phyloP scores from a whole-genome alignment of 2,329 filamentous ascomycete genomes.

The Corinectria fuckeliana region DNA sequence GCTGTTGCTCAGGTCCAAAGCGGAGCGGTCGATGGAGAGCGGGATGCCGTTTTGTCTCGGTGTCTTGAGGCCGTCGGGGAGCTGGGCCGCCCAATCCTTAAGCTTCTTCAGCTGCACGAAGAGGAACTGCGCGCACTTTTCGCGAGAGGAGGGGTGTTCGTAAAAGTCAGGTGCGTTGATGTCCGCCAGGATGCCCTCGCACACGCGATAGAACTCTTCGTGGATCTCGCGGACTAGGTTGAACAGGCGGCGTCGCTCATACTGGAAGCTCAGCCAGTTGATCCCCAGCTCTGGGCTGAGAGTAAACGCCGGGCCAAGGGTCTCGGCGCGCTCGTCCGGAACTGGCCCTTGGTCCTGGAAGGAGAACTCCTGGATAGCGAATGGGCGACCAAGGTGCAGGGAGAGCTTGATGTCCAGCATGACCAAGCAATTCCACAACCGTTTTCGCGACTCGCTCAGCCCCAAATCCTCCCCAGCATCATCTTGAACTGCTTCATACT shows the following conservation, averaged over 20 bases:
- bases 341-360: constrained; percentile 3
- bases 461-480: not conserved
- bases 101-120: constrained; percentile 41
- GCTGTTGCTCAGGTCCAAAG: constrained; percentile 40
- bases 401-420: constrained; percentile 29
- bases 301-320: constrained; percentile 26
- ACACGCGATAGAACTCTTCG: constrained; percentile 20
- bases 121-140: constrained; percentile 38
- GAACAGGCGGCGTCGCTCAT: constrained; percentile 29
- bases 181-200: constrained; percentile 24
- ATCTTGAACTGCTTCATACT: not conserved
- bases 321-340: constrained; percentile 19
- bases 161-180: constrained; percentile 30
- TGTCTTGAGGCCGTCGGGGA: constrained; percentile 49
- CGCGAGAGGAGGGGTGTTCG: constrained; percentile 30
- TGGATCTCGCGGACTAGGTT: constrained; percentile 26
- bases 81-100: constrained; percentile 33
- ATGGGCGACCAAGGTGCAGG: constrained; percentile 28
- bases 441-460: not conserved
- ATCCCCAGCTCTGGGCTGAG: constrained; percentile 6
- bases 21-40: constrained; percentile 47
- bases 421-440: constrained; percentile 30
- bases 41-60: constrained; percentile 43
- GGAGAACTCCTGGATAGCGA: constrained; percentile 5
- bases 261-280: constrained; percentile 33